Conservation (phyloP, 495 filamentous ascomycete genomes). For the Pseudotulostoma volvatum region DNA sequence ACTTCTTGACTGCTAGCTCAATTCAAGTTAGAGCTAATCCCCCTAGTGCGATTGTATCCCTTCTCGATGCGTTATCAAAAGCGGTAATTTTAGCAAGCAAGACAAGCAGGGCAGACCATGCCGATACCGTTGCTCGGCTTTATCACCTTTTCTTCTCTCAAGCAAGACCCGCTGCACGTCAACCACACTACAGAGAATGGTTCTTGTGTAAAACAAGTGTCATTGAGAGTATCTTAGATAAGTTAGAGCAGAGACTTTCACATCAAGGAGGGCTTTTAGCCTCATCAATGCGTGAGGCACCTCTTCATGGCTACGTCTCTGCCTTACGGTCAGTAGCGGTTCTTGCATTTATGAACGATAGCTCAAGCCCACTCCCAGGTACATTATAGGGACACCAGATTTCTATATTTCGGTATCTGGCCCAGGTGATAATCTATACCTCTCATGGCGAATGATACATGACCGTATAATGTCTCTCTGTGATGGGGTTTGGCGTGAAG, state of each 20-base stretch:
- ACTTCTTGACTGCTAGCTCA: conserved; percentile 12
- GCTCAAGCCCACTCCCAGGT: conserved; percentile 25
- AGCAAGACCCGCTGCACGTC: conserved; percentile 8
- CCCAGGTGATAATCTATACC: conserved; percentile 3
- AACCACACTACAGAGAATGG: conserved; percentile 11
- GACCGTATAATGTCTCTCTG: conserved; percentile 39
- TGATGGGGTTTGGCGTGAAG: conserved; percentile 51
- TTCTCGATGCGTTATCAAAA: conserved; percentile 19
- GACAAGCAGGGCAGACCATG: conserved; percentile 71
- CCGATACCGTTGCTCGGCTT: conserved; percentile 62
- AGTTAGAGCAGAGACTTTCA: conserved; percentile 40
- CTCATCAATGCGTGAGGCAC: conserved; percentile 42
- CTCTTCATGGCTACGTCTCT: conserved; percentile 55
- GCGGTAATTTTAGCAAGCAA: conserved; percentile 39
- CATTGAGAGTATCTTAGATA: conserved; percentile 27
- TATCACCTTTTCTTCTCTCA: conserved; percentile 35
- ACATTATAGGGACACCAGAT: conserved; percentile 22
- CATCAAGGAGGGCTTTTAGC: conserved; percentile 40
- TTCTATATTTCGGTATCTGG: conserved; percentile 20
- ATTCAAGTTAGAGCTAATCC: conserved; percentile 1
- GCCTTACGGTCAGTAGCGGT: conserved; percentile 36
- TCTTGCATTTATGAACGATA: neutral
- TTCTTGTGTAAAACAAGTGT: conserved; percentile 26
- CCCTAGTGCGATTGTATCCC: conserved; percentile 3
- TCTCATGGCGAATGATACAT: conserved; percentile 31